Base-by-base conservation (phyloP, 78 protist species). In the Anaeramoeba ignava region DNA sequence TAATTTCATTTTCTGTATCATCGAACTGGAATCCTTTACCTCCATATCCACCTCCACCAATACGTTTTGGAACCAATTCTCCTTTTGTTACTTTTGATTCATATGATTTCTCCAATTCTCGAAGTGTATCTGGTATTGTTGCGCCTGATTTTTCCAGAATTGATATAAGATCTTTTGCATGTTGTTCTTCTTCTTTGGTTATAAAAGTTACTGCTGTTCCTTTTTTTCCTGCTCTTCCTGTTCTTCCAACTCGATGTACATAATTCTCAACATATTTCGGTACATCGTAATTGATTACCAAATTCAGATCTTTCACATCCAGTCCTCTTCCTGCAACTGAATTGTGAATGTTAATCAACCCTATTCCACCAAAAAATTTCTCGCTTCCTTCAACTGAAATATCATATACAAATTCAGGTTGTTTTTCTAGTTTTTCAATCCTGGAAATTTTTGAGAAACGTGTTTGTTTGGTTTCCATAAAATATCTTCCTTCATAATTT, bases 291-390 rank as follows among this genome's bases (percentile, higher is more conserved):
- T 96, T 95, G 84, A 96, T 81, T 33, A 98, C 98, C 0, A 93
- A 80, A n/a, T 79, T 78, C 33, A 97, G 89, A 2, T 68, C 88
- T 40, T 83, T 84, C 79, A 98, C 95, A 87, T 98, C 99, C 41
- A 98, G 92, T 3, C 99, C 99, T n/a, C 99, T 88, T 3, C 98
- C 95, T 2, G 98, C 98, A 38, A 98, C 87, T n/a, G n/a, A n/a
- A n/a, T n/a, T n/a, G n/a, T n/a, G n/a, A n/a, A n/a, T n/a, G n/a
- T n/a, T n/a, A n/a, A n/a, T n/a, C n/a, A n/a, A n/a, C n/a, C n/a
- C n/a, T n/a, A n/a, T n/a, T n/a, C n/a, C n/a, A n/a, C n/a, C n/a
- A n/a, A n/a, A n/a, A n/a, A n/a, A n/a, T n/a, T n/a, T n/a, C n/a
- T n/a, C n/a, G n/a, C n/a, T n/a, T n/a, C n/a, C n/a, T n/a, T n/a